Evolutionary conservation across 192 early-diverging fungal species (phyloP).

Genomic region (Coemansia sp.): DNA sequence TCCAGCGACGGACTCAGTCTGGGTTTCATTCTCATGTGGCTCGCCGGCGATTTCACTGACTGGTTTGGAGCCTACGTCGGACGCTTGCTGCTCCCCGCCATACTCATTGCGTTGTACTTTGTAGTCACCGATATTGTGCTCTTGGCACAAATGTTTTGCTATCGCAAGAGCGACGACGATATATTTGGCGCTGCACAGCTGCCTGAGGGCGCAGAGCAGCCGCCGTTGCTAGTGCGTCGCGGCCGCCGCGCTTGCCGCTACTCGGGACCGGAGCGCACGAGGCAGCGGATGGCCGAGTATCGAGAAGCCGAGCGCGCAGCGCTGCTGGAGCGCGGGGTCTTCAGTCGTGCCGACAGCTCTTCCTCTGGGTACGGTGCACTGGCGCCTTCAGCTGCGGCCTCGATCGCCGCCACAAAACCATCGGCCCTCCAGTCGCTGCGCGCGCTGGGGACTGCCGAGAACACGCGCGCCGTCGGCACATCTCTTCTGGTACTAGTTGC

Average conservation of each 20-base stretch:
- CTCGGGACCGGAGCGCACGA: constrained; percentile 23
- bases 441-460: constrained; percentile 18
- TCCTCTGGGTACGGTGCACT: constrained; percentile 16
- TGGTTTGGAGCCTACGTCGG: constrained; percentile 53
- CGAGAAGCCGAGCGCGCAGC: constrained; percentile 39
- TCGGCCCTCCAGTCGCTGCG: constrained; percentile 10
- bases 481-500: constrained; percentile 21
- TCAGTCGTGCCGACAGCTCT: neutral
- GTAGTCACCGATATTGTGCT: constrained; percentile 70
- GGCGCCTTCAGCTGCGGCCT: neutral
- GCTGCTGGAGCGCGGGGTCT: constrained; percentile 32
- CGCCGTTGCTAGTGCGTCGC: constrained; percentile 44
- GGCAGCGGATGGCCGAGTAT: constrained; percentile 40
- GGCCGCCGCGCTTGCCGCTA: constrained; percentile 39
- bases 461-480: constrained; percentile 25
- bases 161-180: constrained; percentile 55
- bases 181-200: constrained; percentile 41
- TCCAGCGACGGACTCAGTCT: constrained; percentile 54
- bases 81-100: constrained; percentile 54
- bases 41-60: constrained; percentile 53
- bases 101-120: constrained; percentile 75
- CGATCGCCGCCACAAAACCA: constrained; percentile 7
- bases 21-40: constrained; percentile 53
- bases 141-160: constrained; percentile 69
- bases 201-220: constrained; percentile 46